Evolutionary conservation across 129 eudicot genomes (phyloP), one percentile per base, ranked within the genome.

Genomic region (Artemisia tridentata): DNA sequence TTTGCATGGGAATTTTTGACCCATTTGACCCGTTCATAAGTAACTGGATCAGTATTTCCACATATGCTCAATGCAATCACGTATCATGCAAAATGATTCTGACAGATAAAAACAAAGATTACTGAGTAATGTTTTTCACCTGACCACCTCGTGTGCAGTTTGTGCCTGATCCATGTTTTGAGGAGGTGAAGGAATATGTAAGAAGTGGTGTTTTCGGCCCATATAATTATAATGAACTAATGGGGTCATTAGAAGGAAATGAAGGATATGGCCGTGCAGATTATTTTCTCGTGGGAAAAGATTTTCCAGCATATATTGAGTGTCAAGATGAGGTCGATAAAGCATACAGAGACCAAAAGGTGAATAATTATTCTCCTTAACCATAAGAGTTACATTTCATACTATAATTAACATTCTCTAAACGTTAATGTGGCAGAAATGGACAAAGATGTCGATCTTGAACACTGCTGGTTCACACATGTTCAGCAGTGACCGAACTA

Each of bases 211-310:
- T 86, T 51, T 86, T 86, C 49, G 92, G 86, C 25, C 64, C 83
- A n/a, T 72, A 63, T 77, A 83, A 68, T 76, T 84, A 87, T 62
- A 68, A 87, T 41, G 84, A 84, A 55, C 80, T 87, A 57, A 87
- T 87, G 89, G 89, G 92, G n/a, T 87, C 92, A 3, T 82, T 87
- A 57, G 92, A 87, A 78, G 92, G 89, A 76, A 84, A 87, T 21
- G 89, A 87, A 81, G 92, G 88, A 25, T 84, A 84, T 74, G 92
- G 92, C 19, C 92, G 86, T 23, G 92, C 89, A 64, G 92, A 87
- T 79, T 87, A 87, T 68, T 87, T 87, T 74, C 87, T 87, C 41
- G 92, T 87, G 7, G 92, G 92, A 50, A 81, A 87, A 82, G 92
- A 84, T 79, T 87, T 87, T 68, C 89, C 92, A n/a, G 80, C 83